Conservation (phyloP, 192 early-diverging fungal genomes). For the Mortierella hygrophila region DNA sequence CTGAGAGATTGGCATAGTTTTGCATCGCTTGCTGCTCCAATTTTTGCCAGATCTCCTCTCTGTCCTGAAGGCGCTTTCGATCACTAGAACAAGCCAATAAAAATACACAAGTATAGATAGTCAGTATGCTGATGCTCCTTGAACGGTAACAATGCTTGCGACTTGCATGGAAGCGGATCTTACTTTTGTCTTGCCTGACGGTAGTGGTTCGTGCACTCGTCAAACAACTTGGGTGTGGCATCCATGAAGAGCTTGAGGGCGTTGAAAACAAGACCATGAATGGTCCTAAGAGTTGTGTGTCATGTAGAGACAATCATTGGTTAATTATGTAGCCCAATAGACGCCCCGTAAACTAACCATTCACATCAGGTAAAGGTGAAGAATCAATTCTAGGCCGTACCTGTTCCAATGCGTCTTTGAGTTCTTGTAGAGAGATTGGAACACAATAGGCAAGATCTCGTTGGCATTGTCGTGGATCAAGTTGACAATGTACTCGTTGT, state of each 20-base stretch:
- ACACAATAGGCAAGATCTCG: constrained; percentile 95
- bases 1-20: constrained; percentile 51
- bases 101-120: background rate
- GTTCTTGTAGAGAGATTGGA: constrained; percentile 93
- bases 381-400: constrained; percentile 52
- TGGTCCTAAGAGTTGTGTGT: constrained; percentile 70
- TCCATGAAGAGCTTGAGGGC: constrained; percentile 98
- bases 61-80: constrained; percentile 84
- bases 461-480: constrained; percentile 94
- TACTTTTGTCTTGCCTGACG: constrained; percentile 90
- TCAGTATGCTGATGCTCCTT: constrained; percentile 10
- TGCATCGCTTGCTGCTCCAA: constrained; percentile 70
- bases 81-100: constrained; percentile 66
- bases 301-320: background rate
- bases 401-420: constrained; percentile 98
- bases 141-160: background rate
- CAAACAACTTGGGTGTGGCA: constrained; percentile 95
- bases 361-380: background rate
- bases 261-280: constrained; percentile 97
- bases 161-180: constrained; percentile 27
- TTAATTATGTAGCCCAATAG: background rate
- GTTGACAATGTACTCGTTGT: constrained; percentile 98
- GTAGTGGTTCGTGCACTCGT: constrained; percentile 95
- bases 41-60: constrained; percentile 83
- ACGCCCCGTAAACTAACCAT: background rate